A percentile compares a stretch with the other conserved stretches of the same genome.
Evolutionary conservation across 768 basidiomycete species (phyloP).

Genomic region (Guyanaporus albipodus): DNA sequence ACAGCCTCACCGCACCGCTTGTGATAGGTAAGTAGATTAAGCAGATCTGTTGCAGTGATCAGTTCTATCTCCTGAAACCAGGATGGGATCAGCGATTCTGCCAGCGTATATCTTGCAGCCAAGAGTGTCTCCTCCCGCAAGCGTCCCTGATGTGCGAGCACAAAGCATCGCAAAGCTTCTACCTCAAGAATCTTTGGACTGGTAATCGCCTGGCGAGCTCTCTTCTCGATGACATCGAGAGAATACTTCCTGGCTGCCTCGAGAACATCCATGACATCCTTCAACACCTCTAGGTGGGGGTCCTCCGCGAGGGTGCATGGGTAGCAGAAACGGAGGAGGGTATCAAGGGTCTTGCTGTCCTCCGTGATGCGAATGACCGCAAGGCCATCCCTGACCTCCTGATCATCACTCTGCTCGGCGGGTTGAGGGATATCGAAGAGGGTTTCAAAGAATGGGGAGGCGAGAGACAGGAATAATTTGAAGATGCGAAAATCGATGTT

Average conservation of each 20-base stretch:
- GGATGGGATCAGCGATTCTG: conserved; percentile 21
- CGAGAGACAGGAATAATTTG: conserved; percentile 28
- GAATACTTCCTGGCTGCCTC: conserved; percentile 15
- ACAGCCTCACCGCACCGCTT: conserved; percentile 12
- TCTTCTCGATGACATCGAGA: conserved; percentile 14
- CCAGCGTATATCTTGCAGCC: conserved; percentile 29
- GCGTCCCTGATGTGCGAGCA: conserved; percentile 22
- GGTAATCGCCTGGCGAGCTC: conserved; percentile 15
- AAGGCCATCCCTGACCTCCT: conserved; percentile 11
- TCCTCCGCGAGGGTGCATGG: conserved; percentile 22
- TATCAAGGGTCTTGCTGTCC: conserved; percentile 11
- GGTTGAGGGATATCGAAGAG: conserved; percentile 33
- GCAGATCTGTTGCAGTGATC: conserved; percentile 25
- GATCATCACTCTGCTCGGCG: not conserved
- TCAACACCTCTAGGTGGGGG: conserved; percentile 13
- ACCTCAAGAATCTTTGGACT: conserved; percentile 16
- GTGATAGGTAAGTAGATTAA: conserved; percentile 24
- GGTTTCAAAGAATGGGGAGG: conserved; percentile 28
- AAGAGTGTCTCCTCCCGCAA: conserved; percentile 22
- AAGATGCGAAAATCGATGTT: too few species aligned
- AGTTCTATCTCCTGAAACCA: conserved; percentile 27
- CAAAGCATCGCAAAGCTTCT: conserved; percentile 29
- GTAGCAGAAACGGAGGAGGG: conserved; percentile 26
- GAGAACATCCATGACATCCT: conserved; percentile 9
- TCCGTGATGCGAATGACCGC: conserved; percentile 16